These are phyloP conservation scores for Fusarium solani-melongenae DNA, from an alignment of 2,329 filamentous ascomycete species.

Conservation along the genomic window DNA sequence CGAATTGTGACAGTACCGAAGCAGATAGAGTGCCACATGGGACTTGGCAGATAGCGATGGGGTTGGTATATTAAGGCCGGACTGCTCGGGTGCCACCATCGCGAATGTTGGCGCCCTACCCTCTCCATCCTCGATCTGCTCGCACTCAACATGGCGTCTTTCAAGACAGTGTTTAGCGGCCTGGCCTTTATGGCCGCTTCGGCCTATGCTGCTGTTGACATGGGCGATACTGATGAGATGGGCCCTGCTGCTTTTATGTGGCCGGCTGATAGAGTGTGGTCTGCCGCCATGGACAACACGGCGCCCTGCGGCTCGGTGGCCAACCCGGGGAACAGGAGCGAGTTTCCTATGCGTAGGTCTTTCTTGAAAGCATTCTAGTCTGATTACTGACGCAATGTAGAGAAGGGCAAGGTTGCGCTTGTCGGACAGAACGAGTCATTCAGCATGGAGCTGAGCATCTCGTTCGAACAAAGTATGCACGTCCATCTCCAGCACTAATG, in stretches of 20 bases:
- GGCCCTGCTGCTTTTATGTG: constrained; percentile 70
- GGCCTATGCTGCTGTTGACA: constrained; percentile 19
- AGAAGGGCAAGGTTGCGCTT: constrained; percentile 64
- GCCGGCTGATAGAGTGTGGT: constrained; percentile 69
- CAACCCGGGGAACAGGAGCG: constrained; percentile 60
- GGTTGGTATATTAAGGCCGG: constrained; percentile 27
- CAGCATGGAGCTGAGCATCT: constrained; percentile 63
- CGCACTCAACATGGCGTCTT: constrained; percentile 24
- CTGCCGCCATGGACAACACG: constrained; percentile 63
- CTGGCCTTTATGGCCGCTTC: constrained; percentile 21
- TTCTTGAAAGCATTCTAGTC: accelerated
- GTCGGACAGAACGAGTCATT: constrained; percentile 68
- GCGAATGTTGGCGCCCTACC: neutral
- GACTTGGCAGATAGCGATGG: constrained; percentile 1
- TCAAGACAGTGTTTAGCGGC: constrained; percentile 32
- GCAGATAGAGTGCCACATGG: neutral
- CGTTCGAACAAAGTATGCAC: constrained; percentile 58
- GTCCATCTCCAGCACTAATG: neutral
- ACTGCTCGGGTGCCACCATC: constrained; percentile 6
- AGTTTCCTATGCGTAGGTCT: constrained; percentile 64
- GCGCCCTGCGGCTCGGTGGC: constrained; percentile 66
- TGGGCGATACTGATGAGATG: constrained; percentile 44
- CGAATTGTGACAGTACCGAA: neutral
- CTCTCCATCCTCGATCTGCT: neutral
- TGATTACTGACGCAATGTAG: constrained; percentile 46